A percentile compares a stretch with the other conserved stretches of the same genome.
phyloP scores from a whole-genome alignment of 441 rosid species.

The Iberis amara region DNA sequence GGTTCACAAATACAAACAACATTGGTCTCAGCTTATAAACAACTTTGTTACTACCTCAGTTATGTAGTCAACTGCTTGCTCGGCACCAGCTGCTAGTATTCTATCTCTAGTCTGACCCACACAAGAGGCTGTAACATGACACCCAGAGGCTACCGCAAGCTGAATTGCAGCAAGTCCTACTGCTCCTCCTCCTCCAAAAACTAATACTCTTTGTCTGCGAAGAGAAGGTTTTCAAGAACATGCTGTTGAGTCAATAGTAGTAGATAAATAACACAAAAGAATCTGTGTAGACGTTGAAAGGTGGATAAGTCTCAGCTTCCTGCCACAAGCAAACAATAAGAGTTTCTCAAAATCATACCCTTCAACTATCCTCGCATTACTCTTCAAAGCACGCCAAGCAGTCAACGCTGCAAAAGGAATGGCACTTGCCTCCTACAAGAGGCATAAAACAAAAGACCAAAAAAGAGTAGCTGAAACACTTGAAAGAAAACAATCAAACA shows the following conservation, averaged over 20 bases:
- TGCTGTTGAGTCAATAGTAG: neutral
- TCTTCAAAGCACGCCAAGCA: conserved; percentile 91
- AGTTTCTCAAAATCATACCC: conserved; percentile 46
- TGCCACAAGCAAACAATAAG: neutral
- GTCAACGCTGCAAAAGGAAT: conserved; percentile 95
- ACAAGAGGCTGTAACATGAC: conserved; percentile 77
- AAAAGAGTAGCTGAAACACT: neutral
- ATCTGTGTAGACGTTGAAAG: neutral
- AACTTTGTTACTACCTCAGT: conserved; percentile 46
- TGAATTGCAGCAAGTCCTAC: conserved; percentile 93
- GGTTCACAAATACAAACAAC: conserved; percentile 11
- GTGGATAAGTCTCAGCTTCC: neutral
- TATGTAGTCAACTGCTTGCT: conserved; percentile 83
- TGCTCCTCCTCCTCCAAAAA: conserved; percentile 92
- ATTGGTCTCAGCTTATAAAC: conserved; percentile 7
- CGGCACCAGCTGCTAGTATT: conserved; percentile 67
- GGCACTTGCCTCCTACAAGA: conserved; percentile 77
- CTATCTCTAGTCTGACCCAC: conserved; percentile 60
- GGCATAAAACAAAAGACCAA: conserved; percentile 9
- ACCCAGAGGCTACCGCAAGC: conserved; percentile 69
- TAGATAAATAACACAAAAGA: conserved; percentile 3
- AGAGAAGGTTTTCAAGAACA: conserved; percentile 2
- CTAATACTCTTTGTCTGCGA: conserved; percentile 69
- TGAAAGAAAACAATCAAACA: neutral
- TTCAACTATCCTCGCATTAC: conserved; percentile 78